A percentile compares a stretch with the other conserved stretches of the same genome.
Evolutionary conservation across 2,329 filamentous ascomycete species (phyloP).

Genomic region (Xenoacremonium recifei): DNA sequence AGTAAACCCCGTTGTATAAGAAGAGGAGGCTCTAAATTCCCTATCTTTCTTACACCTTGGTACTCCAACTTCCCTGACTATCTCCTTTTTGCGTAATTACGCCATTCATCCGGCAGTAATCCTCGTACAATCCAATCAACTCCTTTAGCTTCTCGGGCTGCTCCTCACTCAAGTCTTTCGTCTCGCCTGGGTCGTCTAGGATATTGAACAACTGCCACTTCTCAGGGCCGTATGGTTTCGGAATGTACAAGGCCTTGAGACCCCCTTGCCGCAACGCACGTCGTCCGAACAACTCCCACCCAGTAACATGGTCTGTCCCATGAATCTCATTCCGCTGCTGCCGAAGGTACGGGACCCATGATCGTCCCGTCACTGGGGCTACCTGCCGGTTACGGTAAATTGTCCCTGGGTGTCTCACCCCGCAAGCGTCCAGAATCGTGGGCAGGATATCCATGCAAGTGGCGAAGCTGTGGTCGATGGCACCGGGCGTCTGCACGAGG

Average conservation of each 20-base stretch:
- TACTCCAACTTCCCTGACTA: no score
- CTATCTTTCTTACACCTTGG: no score
- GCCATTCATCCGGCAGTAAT: conserved; percentile 41
- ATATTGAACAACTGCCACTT: conserved; percentile 59
- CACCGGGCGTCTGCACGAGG: conserved; percentile 32
- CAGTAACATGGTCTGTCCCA: conserved; percentile 47
- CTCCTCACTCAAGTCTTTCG: conserved; percentile 40
- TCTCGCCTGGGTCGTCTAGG: conserved; percentile 49
- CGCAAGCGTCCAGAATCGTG: conserved; percentile 46
- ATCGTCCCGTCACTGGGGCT: conserved; percentile 49
- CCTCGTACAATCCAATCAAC: conserved; percentile 54
- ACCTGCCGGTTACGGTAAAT: conserved; percentile 45
- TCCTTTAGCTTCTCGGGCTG: conserved; percentile 43
- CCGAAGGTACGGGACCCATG: conserved; percentile 40
- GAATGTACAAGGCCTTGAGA: conserved; percentile 59
- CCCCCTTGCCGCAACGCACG: conserved; percentile 51
- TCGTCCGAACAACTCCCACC: conserved; percentile 56
- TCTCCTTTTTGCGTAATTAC: no score
- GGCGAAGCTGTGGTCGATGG: conserved; percentile 16
- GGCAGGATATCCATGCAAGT: conserved; percentile 52
- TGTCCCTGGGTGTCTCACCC: conserved; percentile 36
- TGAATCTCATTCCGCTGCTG: conserved; percentile 40
- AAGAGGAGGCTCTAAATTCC: no score
- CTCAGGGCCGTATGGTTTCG: conserved; percentile 46
- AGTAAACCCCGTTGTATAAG: no score